phyloP scores from a whole-genome alignment of 2,329 filamentous ascomycete genomes.

The Ophiostoma triangulosporum region DNA sequence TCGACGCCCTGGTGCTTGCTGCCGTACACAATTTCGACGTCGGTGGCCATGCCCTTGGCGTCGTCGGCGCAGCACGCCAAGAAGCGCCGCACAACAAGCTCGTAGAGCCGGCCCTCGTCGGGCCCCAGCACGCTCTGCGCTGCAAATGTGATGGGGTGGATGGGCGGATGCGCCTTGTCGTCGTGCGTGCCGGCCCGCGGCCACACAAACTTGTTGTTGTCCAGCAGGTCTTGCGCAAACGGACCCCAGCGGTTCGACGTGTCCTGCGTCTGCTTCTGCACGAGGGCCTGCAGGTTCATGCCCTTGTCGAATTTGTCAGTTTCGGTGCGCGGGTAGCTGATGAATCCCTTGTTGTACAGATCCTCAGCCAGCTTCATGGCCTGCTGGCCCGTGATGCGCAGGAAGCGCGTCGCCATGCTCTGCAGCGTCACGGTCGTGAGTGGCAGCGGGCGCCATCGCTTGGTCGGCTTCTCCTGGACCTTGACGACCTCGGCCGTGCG shows the following conservation, averaged over 20 bases:
- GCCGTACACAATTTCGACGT: conserved; percentile 74
- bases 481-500: conserved; percentile 69
- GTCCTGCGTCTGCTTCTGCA: conserved; percentile 74
- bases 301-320: conserved; percentile 89
- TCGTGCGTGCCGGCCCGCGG: conserved; percentile 78
- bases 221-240: conserved; percentile 62
- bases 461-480: conserved; percentile 80
- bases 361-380: conserved; percentile 81
- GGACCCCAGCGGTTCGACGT: conserved; percentile 53
- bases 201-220: conserved; percentile 55
- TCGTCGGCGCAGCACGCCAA: conserved; percentile 93
- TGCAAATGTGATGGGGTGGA: conserved; percentile 86
- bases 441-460: conserved; percentile 86
- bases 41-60: conserved; percentile 72
- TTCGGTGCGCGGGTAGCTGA: conserved; percentile 94
- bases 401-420: conserved; percentile 80
- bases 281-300: conserved; percentile 67
- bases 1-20: conserved; percentile 38
- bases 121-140: conserved; percentile 47
- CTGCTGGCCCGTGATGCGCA: conserved; percentile 80
- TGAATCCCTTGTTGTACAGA: conserved; percentile 88
- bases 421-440: conserved; percentile 93
- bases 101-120: conserved; percentile 68
- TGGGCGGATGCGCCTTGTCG: conserved; percentile 93
- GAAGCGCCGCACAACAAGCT: conserved; percentile 84